Conservation (phyloP, 352 stramenopile genomes). For the Globisporangium rhizosaccharum region DNA sequence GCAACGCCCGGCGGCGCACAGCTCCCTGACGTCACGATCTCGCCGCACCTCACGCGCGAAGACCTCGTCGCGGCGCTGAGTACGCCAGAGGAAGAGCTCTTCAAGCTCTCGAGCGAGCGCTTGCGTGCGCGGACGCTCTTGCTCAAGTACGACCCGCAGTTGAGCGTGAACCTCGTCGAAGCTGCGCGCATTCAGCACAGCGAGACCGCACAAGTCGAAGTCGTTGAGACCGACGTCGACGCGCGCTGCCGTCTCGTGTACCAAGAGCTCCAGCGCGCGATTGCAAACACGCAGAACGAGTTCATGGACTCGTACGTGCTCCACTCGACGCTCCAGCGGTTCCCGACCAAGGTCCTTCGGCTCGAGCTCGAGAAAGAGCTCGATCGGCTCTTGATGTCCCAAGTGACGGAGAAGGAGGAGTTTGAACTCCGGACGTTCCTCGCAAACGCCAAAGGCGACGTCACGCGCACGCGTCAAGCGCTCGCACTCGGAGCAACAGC, state of each 20-base stretch:
- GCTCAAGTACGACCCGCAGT: conserved; percentile 57
- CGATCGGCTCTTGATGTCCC: conserved; percentile 82
- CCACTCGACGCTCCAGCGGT: conserved; percentile 87
- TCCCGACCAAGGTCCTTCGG: conserved; percentile 84
- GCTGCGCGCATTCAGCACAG: conserved; percentile 33
- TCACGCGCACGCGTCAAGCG: conserved; percentile 10
- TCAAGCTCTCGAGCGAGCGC: conserved; percentile 52
- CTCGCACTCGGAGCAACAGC: neutral
- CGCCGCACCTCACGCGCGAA: conserved; percentile 43
- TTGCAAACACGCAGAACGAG: conserved; percentile 74
- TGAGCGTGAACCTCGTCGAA: conserved; percentile 46
- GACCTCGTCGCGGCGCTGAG: conserved; percentile 55
- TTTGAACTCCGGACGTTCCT: conserved; percentile 54
- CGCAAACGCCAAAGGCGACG: conserved; percentile 9
- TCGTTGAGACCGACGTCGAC: conserved; percentile 84
- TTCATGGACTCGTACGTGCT: conserved; percentile 90
- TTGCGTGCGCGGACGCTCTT: conserved; percentile 55
- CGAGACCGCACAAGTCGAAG: conserved; percentile 20
- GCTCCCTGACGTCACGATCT: conserved; percentile 20
- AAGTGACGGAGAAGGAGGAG: conserved; percentile 73
- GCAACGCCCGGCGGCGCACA: neutral
- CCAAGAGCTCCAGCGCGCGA: conserved; percentile 85
- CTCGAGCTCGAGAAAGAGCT: conserved; percentile 91
- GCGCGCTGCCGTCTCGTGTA: conserved; percentile 83
- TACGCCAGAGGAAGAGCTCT: conserved; percentile 67